A percentile compares a stretch with the other conserved stretches of the same genome.
Conservation (phyloP, 805 yeast genomes). For the Schwanniomyces sp. region DNA sequence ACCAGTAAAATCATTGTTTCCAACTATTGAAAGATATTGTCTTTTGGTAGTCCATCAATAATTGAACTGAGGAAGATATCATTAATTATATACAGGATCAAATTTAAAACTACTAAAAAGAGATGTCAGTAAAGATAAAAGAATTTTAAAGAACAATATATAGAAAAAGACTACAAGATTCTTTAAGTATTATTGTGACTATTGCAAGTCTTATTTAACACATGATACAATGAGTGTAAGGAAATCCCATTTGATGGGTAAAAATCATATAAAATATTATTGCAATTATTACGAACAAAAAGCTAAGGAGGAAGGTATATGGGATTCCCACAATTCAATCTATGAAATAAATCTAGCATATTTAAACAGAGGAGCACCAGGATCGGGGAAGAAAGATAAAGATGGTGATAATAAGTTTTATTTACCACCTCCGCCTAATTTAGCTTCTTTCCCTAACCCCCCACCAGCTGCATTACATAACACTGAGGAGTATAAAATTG, state of each 20-base stretch:
- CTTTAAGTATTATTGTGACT: conserved; percentile 81
- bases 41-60: too few relatives aligned
- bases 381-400: conserved; percentile 7
- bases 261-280: conserved; percentile 68
- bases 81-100: too few relatives aligned
- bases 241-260: conserved; percentile 75
- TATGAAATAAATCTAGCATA: conserved; percentile 37
- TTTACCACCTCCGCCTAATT: conserved; percentile 36
- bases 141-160: background rate
- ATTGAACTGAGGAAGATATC: too few relatives aligned
- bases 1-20: too few relatives aligned
- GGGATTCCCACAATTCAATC: conserved; percentile 31
- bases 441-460: conserved; percentile 29
- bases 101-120: too few relatives aligned
- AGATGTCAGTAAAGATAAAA: background rate
- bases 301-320: conserved; percentile 37
- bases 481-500: conserved; percentile 22
- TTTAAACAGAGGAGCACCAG: conserved; percentile 35
- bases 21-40: too few relatives aligned
- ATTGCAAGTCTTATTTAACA: conserved; percentile 78
- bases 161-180: conserved; percentile 23
- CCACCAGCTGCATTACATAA: conserved; percentile 29
- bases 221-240: conserved; percentile 89
- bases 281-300: conserved; percentile 69
- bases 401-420: conserved; percentile 3